phyloP scores from a whole-genome alignment of 331 rosid genomes.

The Quercus tomentella region DNA sequence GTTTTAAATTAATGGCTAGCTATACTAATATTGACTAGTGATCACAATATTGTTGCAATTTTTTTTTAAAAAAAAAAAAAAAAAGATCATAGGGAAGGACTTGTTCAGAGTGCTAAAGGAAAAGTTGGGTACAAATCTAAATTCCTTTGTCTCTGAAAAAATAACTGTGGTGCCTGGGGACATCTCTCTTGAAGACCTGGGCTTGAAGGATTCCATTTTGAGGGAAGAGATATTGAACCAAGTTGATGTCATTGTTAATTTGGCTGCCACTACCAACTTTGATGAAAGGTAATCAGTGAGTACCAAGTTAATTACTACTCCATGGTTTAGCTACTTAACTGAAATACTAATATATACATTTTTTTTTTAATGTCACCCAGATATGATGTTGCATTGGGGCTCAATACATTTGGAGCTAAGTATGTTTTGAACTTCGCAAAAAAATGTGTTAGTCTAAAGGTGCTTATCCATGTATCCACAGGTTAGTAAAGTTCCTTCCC shows the following conservation, averaged over 20 bases:
- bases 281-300: slow-evolving; percentile 51
- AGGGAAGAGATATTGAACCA: slow-evolving; percentile 40
- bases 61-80: neutral
- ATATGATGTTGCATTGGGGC: slow-evolving; percentile 61
- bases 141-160: slow-evolving; percentile 48
- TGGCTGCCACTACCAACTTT: slow-evolving; percentile 78
- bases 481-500: slow-evolving; percentile 30
- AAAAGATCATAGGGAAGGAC: slow-evolving; percentile 66
- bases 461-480: slow-evolving; percentile 76
- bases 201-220: slow-evolving; percentile 38
- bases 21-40: neutral
- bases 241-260: slow-evolving; percentile 49
- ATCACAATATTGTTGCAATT: neutral
- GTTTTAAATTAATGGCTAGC: neutral
- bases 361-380: slow-evolving; percentile 14
- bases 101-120: slow-evolving; percentile 51
- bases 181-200: slow-evolving; percentile 42
- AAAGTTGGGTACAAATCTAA: slow-evolving; percentile 42
- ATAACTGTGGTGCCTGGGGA: slow-evolving; percentile 62
- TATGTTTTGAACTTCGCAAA: slow-evolving; percentile 58
- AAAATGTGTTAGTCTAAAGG: slow-evolving; percentile 39
- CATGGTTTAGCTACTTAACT: neutral
- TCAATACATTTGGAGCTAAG: slow-evolving; percentile 64
- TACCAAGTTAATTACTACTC: too few relatives aligned
- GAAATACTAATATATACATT: neutral